Base-by-base conservation (phyloP, 257 asterid species). In the Datura wrightii region DNA sequence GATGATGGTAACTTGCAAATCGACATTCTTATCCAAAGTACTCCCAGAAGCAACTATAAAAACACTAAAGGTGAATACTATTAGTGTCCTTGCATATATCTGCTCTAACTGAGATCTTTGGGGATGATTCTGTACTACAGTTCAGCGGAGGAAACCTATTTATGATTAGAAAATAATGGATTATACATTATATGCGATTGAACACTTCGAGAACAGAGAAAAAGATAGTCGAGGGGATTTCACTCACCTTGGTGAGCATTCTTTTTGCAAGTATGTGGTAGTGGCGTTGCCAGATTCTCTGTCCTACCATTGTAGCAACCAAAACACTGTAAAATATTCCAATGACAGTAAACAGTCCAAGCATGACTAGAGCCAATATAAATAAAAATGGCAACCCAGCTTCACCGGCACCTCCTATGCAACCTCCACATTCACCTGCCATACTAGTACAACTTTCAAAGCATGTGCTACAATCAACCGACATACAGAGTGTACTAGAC, bases 381-480 rank as follows among this genome's bases (percentile, higher is more conserved):
- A 93, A 86, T 65, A 96, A 31, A 62, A 96, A 6, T 31, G 99
- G 99, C 89, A 96, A 84, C 55, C 99, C 99, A 62, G 99, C 98
- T 92, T 96, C 99, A 54, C 99, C 96, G n/a, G 98, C 97, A 83
- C 99, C 97, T 74, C 99, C 98, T 80, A 96, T 84, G 90, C 98
- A 96, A 86, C 97, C 94, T 82, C 99, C 95, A 80, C 98, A 94
- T 87, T 94, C 99, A 58, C 93, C 90, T 6, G 92, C 93, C 18
- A 92, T 93, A 80, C 94, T 87, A 72, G 96, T 97, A 85, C 98
- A 94, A 86, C 97, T 88, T 86, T 96, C 99, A 63, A 96, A 94
- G 93, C 98, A 96, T 11, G 97, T 88, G 86, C 97, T 92, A 85
- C 99, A 96, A 81, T 96, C 99, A 18, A 97, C 92, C 98, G 98